Conservation (phyloP, 495 filamentous ascomycete species). For the Trichoderma virens region DNA sequence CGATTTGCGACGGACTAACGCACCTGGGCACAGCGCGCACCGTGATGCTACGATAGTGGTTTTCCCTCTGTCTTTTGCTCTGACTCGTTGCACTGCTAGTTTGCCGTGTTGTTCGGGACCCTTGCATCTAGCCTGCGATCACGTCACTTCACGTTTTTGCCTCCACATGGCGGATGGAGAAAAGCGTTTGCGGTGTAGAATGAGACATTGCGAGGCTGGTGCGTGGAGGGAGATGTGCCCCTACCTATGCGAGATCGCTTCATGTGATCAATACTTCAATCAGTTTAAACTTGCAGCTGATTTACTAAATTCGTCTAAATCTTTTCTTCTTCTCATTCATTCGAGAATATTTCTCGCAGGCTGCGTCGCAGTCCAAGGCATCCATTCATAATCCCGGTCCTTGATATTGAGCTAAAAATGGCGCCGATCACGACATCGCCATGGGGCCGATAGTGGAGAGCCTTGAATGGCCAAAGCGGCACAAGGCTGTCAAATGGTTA, state of each 20-base stretch:
- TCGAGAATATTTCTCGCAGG: no score
- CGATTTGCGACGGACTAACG: neutral
- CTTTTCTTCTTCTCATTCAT: no score
- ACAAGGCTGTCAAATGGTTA: neutral
- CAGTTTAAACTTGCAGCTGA: no score
- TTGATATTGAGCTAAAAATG: slow-evolving; percentile 4
- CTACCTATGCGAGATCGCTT: no score
- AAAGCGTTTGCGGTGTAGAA: neutral
- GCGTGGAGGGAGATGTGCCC: no score
- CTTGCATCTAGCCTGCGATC: neutral
- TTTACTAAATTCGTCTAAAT: neutral
- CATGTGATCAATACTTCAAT: neutral
- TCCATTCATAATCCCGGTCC: neutral
- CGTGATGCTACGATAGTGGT: neutral
- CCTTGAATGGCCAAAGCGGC: neutral
- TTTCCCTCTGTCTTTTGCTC: neutral
- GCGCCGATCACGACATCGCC: slow-evolving; percentile 9
- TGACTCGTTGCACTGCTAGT: neutral
- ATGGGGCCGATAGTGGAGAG: neutral
- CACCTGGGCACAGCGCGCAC: slow-evolving; percentile 5
- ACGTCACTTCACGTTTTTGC: slow-evolving; percentile 9
- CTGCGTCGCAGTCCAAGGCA: no score
- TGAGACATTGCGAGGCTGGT: neutral
- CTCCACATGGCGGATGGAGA: slow-evolving; percentile 1
- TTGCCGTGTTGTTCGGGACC: neutral